Base-by-base conservation (phyloP, 495 filamentous ascomycete species). In the Aspergillus cristatus region DNA sequence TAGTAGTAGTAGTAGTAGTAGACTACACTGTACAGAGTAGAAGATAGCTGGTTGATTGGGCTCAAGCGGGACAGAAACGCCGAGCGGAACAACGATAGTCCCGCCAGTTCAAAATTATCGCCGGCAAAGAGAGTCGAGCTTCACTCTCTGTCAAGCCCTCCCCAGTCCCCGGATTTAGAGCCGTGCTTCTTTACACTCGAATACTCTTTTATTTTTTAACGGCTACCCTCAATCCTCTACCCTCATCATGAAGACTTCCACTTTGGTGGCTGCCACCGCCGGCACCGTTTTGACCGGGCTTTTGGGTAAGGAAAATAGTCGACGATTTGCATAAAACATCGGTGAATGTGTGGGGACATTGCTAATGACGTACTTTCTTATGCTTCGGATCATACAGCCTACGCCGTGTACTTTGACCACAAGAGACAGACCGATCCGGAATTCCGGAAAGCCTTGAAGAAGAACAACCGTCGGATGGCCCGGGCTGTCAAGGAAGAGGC, bases 331-430 rank as follows among this genome's bases (percentile, higher is more conserved):
- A 18, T 28, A 28, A 26, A 18, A n/a, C n/a, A n/a, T n/a, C n/a
- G n/a, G n/a, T n/a, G n/a, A n/a, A n/a, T n/a, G n/a, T n/a, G n/a
- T n/a, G n/a, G n/a, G n/a, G n/a, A n/a, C n/a, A n/a, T n/a, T 35
- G 41, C 47, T 47, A 42, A 42, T 42, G n/a, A 29, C 7, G 8
- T n/a, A n/a, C n/a, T n/a, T n/a, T n/a, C n/a, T n/a, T n/a, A n/a
- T n/a, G n/a, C n/a, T 20, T 18, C 14, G 6, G 40, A 28, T 12
- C 12, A 26, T 26, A 14, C 29, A 77, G 75, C 74, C 53, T 81
- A 97, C 55, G 93, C 86, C 39, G 63, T 86, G 40, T 98, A 94
- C 71, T 98, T 98, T 54, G 91, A 98, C 68, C 80, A 96, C 68
- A 81, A 82, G 60, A 78, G 91, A 49, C 84, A 91, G 48, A 81